Evolutionary conservation across 352 stramenopile species (phyloP).

Genomic region (Pythium apleroticum): DNA sequence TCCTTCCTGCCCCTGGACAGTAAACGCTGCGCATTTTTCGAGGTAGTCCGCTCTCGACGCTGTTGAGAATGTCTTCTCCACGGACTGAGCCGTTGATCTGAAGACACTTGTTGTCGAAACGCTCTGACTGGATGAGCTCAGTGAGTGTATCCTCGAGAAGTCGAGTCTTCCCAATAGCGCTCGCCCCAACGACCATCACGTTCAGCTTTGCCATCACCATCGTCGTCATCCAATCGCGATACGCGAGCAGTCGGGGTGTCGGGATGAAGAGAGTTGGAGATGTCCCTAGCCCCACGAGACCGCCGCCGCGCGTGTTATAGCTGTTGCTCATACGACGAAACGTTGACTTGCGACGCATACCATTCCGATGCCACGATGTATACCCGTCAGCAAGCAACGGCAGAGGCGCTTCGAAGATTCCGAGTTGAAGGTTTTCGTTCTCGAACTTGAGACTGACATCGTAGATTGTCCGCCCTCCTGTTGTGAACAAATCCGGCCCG

Average conservation of each 20-base stretch:
- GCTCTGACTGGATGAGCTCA: constrained; percentile 34
- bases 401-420: constrained; percentile 9
- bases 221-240: constrained; percentile 32
- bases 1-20: constrained; percentile 50
- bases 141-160: constrained; percentile 40
- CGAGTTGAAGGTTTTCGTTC: constrained; percentile 7
- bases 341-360: not conserved
- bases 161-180: constrained; percentile 50
- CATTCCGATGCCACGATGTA: constrained; percentile 15
- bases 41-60: constrained; percentile 40
- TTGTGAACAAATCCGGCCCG: constrained; percentile 4
- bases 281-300: constrained; percentile 5
- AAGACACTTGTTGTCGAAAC: constrained; percentile 34
- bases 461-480: constrained; percentile 11
- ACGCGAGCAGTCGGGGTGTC: constrained; percentile 38
- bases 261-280: constrained; percentile 48
- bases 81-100: constrained; percentile 33
- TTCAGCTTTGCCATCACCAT: constrained; percentile 42
- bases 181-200: constrained; percentile 50
- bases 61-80: constrained; percentile 36
- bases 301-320: not conserved
- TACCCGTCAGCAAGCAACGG: constrained; percentile 4
- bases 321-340: constrained; percentile 17
- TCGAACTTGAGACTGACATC: constrained; percentile 21
- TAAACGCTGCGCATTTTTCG: constrained; percentile 59